phyloP scores from a whole-genome alignment of 352 stramenopile genomes.

The Phytophthora lateralis region DNA sequence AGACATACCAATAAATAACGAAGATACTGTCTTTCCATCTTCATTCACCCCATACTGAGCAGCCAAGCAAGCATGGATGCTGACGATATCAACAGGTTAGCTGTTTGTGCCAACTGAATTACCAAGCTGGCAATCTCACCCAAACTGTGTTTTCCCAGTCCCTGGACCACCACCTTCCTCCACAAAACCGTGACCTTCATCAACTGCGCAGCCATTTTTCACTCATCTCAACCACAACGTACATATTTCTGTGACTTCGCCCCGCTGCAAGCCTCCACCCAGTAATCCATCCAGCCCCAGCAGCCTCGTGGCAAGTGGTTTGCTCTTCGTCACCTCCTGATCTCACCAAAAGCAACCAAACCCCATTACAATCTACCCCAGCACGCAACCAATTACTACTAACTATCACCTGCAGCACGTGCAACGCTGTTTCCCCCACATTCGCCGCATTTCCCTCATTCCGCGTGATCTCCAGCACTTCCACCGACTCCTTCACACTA shows the following conservation, averaged over 20 bases:
- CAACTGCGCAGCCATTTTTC: background rate
- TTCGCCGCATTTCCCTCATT: background rate
- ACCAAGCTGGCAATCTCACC: constrained; percentile 28
- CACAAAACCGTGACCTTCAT: background rate
- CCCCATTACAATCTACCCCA: background rate
- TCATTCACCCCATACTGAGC: constrained; percentile 45
- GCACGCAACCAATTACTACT: background rate
- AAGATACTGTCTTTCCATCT: constrained; percentile 23
- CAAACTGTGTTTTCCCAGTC: constrained; percentile 80
- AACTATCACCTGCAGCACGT: constrained; percentile 48
- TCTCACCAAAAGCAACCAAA: background rate
- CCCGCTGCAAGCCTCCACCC: constrained; percentile 63
- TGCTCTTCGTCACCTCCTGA: constrained; percentile 37
- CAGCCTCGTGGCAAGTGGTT: constrained; percentile 52
- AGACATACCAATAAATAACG: constrained; percentile 68
- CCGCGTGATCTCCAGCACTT: constrained; percentile 32
- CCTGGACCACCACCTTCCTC: constrained; percentile 60
- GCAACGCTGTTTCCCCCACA: constrained; percentile 48
- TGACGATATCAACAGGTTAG: constrained; percentile 17
- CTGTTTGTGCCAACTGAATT: no score
- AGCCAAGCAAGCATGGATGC: constrained; percentile 73
- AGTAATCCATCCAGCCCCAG: constrained; percentile 60
- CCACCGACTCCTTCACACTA: constrained; percentile 40
- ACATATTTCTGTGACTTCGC: constrained; percentile 87
- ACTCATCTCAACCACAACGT: constrained; percentile 5